Evolutionary conservation across 306 rosid genomes (phyloP).

Genomic region (Abrus precatorius): DNA sequence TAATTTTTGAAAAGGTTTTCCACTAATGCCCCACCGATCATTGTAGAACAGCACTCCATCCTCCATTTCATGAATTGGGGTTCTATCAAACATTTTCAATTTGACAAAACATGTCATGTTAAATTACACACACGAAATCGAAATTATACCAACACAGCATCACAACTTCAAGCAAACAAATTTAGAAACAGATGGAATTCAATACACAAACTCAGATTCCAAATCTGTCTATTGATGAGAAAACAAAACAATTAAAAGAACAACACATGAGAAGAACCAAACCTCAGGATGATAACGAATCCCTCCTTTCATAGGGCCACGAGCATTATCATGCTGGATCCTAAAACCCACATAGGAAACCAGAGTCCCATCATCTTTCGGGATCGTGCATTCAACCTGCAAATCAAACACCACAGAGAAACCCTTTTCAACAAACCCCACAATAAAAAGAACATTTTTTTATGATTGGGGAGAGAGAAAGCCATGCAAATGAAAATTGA

Average conservation of each 20-base stretch:
- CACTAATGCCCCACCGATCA: neutral
- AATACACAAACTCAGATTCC: slow-evolving; percentile 38
- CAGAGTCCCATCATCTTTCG: slow-evolving; percentile 78
- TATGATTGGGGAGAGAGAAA: neutral
- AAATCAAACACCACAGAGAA: slow-evolving; percentile 13
- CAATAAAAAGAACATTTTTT: neutral
- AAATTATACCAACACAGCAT: neutral
- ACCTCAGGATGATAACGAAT: slow-evolving; percentile 87
- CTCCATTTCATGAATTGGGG: slow-evolving; percentile 1
- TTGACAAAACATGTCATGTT: neutral
- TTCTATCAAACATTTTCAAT: slow-evolving; percentile 8
- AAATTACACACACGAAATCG: neutral
- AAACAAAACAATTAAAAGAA: neutral
- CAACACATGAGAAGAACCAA: slow-evolving; percentile 44
- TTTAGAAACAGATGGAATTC: slow-evolving; percentile 23
- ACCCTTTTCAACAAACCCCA: neutral
- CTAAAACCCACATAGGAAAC: slow-evolving; percentile 79
- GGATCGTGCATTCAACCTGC: slow-evolving; percentile 85
- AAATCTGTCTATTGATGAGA: slow-evolving; percentile 3
- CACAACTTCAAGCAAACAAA: slow-evolving; percentile 34
- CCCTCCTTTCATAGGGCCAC: slow-evolving; percentile 92
- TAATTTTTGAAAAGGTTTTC: neutral
- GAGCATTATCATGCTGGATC: slow-evolving; percentile 86
- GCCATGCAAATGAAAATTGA: slow-evolving; percentile 21
- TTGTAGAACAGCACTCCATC: neutral